These are phyloP conservation scores for Ascobolus immersus DNA, from an alignment of 495 filamentous ascomycete genomes.

Conservation along the genomic window DNA sequence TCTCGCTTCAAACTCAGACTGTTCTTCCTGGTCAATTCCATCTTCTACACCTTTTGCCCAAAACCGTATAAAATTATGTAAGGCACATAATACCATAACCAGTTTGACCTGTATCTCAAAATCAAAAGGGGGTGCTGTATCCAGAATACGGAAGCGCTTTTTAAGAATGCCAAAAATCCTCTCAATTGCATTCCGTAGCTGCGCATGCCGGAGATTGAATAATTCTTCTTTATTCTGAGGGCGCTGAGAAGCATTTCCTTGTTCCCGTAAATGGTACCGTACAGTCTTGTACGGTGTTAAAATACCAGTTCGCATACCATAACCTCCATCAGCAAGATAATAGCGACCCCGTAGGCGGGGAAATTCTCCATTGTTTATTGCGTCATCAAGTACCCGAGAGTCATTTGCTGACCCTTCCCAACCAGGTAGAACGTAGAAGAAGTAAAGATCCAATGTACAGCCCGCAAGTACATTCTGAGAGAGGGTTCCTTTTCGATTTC, in stretches of 20 bases:
- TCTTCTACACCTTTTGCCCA: too few relatives aligned
- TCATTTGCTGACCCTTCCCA: conserved; percentile 5
- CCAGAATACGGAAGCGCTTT: conserved; percentile 3
- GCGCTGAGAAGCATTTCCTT: not conserved
- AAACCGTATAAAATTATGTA: conserved; percentile 5
- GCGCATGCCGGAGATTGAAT: conserved; percentile 6
- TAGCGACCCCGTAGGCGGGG: not conserved
- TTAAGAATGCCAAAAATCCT: conserved; percentile 6
- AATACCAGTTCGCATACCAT: not conserved
- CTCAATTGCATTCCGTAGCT: conserved; percentile 3
- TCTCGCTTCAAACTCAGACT: too few relatives aligned
- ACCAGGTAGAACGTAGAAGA: conserved; percentile 5
- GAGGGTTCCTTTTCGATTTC: conserved; percentile 4
- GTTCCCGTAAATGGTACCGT: conserved; percentile 2
- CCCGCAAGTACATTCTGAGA: conserved; percentile 5
- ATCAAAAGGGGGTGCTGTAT: not conserved
- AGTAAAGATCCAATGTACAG: conserved; percentile 5
- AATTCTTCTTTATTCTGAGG: not conserved
- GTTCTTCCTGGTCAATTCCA: too few relatives aligned
- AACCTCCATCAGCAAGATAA: conserved; percentile 6
- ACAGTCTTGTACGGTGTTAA: conserved; percentile 4
- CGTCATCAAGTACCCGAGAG: conserved; percentile 1
- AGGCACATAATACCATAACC: not conserved
- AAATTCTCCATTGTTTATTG: conserved; percentile 1
- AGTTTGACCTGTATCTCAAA: conserved; percentile 1